Evolutionary conservation across 2,329 filamentous ascomycete genomes (phyloP), one percentile per base, ranked within the genome.

Genomic region (Phaeosphaeriaceae sp.): DNA sequence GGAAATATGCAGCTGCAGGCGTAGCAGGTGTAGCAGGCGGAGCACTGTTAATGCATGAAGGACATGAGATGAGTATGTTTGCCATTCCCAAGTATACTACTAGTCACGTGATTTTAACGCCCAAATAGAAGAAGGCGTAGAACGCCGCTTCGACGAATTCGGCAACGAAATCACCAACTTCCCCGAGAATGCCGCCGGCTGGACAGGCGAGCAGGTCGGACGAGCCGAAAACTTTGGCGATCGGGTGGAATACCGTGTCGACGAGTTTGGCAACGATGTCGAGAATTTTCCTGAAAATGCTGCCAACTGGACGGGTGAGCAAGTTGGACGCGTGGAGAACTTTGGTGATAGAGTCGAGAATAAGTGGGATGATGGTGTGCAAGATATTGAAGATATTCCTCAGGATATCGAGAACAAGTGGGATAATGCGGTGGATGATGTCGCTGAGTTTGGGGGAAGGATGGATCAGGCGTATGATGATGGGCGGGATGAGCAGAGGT

Each of bases 1-100:
- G 59, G 62, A 66, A 66, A 46, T 66, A 66, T 28, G 62, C 62
- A 1, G 61, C 61, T 47, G 62, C 52, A 4, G 62, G 62, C n/a
- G 59, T 38, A 4, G 62, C 59, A 3, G 62, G 62, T 18, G 46
- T 66, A 15, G 62, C 58, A 7, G 62, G 62, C 3, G 62, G 62
- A 26, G 62, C 62, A 2, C 49, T 66, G 2, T 30, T 66, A 16
- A 66, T 64, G 61, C 62, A 66, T n/a, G 62, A 66, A 21, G 51
- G 61, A 7, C 59, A 60, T 12, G 50, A 66, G 26, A 64, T 66
- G 20, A 60, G 62, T 64, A 53, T 15, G 59, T 54, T 33, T 2
- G 4, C 23, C 23, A 8, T 30, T 28, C 12, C 33, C 8, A 35
- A 6, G 36, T n/a, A 4, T 12, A 32, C 8, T 15, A 37, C 15